phyloP scores from a whole-genome alignment of 1,284 basidiomycete genomes.

The Bondarzewia mesenterica region DNA sequence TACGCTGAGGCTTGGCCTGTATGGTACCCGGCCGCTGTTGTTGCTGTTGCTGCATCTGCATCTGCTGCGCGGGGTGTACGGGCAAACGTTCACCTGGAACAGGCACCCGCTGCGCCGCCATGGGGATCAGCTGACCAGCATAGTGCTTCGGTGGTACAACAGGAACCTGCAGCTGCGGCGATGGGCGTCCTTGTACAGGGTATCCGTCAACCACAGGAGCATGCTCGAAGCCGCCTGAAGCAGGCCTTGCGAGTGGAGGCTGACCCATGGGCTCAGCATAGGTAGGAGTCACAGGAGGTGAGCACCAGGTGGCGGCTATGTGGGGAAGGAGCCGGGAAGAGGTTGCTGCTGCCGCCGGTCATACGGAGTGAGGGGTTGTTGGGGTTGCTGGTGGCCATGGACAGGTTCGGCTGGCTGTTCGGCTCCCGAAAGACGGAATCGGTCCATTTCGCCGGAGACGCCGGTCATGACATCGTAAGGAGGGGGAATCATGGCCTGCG shows the following conservation, averaged over 20 bases:
- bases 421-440: constrained; percentile 36
- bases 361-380: constrained; percentile 3
- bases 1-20: constrained; percentile 47
- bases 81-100: constrained; percentile 25
- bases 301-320: constrained; percentile 13
- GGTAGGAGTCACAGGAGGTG: constrained; percentile 11
- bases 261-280: constrained; percentile 9
- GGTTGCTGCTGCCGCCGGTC: constrained; percentile 13
- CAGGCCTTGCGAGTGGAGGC: too few relatives aligned
- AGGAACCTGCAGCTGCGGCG: constrained; percentile 2
- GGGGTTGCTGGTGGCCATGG: constrained; percentile 7
- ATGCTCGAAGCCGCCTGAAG: constrained; percentile 9
- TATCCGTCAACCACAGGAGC: constrained; percentile 5
- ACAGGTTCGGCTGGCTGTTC: constrained; percentile 3
- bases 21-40: constrained; percentile 23
- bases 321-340: constrained; percentile 11
- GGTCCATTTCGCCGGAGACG: constrained; percentile 36
- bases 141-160: constrained; percentile 13
- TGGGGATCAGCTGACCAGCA: constrained; percentile 15
- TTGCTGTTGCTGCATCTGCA: constrained; percentile 8
- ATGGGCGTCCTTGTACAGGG: constrained; percentile 9
- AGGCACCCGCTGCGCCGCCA: constrained; percentile 26
- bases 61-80: constrained; percentile 12
- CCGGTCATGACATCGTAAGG: constrained; percentile 17
- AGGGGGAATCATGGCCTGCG: constrained; percentile 14